A percentile compares a stretch with the other conserved stretches of the same genome.
Conservation (phyloP, 164 flowering plant genomes). For the Piper longum region DNA sequence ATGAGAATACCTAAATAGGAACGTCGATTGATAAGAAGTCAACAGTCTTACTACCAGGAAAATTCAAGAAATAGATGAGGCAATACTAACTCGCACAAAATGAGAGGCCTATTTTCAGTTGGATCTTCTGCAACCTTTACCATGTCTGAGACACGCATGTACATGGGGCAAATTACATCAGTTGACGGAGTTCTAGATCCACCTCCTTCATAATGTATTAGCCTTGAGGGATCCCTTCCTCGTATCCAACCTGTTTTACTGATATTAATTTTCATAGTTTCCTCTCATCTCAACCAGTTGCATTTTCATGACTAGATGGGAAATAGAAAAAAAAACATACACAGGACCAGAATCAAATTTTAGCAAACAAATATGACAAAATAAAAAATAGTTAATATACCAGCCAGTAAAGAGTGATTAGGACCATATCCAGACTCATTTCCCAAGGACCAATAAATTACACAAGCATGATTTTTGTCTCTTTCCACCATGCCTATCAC, state of each 20-base stretch:
- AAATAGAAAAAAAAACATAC: background rate
- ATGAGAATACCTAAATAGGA: slow-evolving; percentile 69
- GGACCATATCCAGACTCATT: slow-evolving; percentile 94
- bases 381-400: slow-evolving; percentile 15
- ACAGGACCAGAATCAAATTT: background rate
- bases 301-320: background rate
- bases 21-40: background rate
- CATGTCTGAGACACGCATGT: slow-evolving; percentile 92
- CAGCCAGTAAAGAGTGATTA: slow-evolving; percentile 82
- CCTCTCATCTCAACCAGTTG: background rate
- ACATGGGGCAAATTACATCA: slow-evolving; percentile 95
- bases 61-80: background rate
- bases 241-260: slow-evolving; percentile 63
- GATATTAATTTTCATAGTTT: background rate
- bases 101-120: slow-evolving; percentile 71
- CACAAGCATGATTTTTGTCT: slow-evolving; percentile 91
- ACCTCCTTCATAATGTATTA: slow-evolving; percentile 94
- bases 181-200: slow-evolving; percentile 91
- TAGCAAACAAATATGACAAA: too few species aligned
- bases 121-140: slow-evolving; percentile 84
- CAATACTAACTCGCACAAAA: slow-evolving; percentile 86
- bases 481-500: slow-evolving; percentile 96
- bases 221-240: slow-evolving; percentile 70
- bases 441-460: slow-evolving; percentile 87
- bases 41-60: background rate